A percentile compares a stretch with the other conserved stretches of the same genome.
These are phyloP conservation scores for Vickermania ingenoplastis DNA, from an alignment of 208 protist species.

Conservation along the genomic window DNA sequence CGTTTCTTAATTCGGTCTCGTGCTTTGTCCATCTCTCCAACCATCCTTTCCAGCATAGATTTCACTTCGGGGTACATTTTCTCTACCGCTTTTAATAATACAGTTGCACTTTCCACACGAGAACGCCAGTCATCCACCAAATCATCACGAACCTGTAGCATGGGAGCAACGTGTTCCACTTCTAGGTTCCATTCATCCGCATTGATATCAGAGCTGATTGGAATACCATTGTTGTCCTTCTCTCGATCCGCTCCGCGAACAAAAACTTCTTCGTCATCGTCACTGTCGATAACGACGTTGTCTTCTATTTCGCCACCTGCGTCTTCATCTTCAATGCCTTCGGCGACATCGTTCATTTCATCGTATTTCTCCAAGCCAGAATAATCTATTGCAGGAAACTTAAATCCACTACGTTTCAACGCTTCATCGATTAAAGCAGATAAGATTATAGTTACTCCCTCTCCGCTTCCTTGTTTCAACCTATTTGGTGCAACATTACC, in stretches of 20 bases:
- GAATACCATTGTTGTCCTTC: conserved; percentile 29
- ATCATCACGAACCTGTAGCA: conserved; percentile 61
- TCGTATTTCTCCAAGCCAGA: conserved; percentile 66
- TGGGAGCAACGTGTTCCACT: conserved; percentile 76
- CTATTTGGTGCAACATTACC: conserved; percentile 73
- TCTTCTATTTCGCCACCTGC: conserved; percentile 63
- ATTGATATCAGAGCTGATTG: conserved; percentile 52
- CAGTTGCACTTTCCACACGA: conserved; percentile 62
- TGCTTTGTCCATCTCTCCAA: conserved; percentile 79
- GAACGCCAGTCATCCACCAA: conserved; percentile 74
- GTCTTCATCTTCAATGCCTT: conserved; percentile 56
- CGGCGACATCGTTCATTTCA: conserved; percentile 59
- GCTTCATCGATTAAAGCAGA: conserved; percentile 65
- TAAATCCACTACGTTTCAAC: conserved; percentile 44
- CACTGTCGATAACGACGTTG: conserved; percentile 80
- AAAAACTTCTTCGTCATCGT: conserved; percentile 80
- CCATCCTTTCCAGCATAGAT: conserved; percentile 70
- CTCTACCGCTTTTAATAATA: conserved; percentile 80
- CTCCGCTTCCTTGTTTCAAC: conserved; percentile 78
- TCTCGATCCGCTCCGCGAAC: conserved; percentile 30
- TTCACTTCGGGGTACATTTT: conserved; percentile 87
- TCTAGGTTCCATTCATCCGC: conserved; percentile 85
- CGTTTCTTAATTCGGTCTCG: conserved; percentile 84
- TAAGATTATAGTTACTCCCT: conserved; percentile 65
- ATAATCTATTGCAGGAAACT: conserved; percentile 68